Conservation (phyloP, 805 yeast genomes). For the Suhomyces tanzawaensis region DNA sequence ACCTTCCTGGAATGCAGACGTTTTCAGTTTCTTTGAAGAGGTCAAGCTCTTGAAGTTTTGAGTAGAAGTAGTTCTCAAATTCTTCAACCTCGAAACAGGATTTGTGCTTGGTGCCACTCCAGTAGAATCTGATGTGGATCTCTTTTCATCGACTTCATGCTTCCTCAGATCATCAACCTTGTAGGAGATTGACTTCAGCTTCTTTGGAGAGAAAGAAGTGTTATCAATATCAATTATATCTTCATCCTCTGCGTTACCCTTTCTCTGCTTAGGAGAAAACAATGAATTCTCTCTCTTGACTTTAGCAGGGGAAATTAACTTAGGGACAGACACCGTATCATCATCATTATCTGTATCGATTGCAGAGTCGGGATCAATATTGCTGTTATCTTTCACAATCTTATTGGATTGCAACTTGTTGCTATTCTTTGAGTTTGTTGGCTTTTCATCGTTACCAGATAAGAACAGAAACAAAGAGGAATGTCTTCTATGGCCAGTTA, state of each 20-base stretch:
- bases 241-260: conserved; percentile 4
- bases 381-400: conserved; percentile 5
- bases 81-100: conserved; percentile 43
- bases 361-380: conserved; percentile 1
- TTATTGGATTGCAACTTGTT: conserved; percentile 11
- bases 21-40: conserved; percentile 55
- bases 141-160: conserved; percentile 19
- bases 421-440: conserved; percentile 5
- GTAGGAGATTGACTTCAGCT: conserved; percentile 23
- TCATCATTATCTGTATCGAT: background rate
- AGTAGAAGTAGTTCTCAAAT: conserved; percentile 52
- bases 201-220: conserved; percentile 35
- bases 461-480: conserved; percentile 59
- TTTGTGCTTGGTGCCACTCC: conserved; percentile 10
- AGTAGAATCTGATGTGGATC: conserved; percentile 39
- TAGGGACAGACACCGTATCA: conserved; percentile 6
- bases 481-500: conserved; percentile 51
- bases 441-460: conserved; percentile 27
- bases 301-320: conserved; percentile 25
- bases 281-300: conserved; percentile 17
- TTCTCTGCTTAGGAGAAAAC: conserved; percentile 11
- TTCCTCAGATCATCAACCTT: conserved; percentile 38
- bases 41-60: conserved; percentile 47
- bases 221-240: conserved; percentile 31
- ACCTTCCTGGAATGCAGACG: conserved; percentile 87